Base-by-base conservation (phyloP, 352 stramenopile species). In the Pythium apleroticum region DNA sequence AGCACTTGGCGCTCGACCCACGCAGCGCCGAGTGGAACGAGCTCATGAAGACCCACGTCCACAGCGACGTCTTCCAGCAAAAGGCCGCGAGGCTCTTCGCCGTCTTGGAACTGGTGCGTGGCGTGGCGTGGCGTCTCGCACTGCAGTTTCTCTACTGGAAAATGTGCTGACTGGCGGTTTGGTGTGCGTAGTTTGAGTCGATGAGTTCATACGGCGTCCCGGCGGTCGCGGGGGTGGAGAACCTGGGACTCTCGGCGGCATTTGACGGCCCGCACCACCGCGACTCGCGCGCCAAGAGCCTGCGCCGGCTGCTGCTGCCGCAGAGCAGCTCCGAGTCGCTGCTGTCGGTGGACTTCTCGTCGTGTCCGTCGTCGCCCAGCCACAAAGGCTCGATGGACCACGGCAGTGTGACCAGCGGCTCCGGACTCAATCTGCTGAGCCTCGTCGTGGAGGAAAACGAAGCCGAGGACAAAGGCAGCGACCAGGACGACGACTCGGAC, bases 161-260 rank as follows among this genome's bases (percentile, higher is more conserved):
- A n/a, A n/a, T n/a, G n/a, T n/a, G n/a, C n/a, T n/a, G n/a, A n/a
- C n/a, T n/a, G n/a, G n/a, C n/a, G n/a, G n/a, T n/a, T n/a, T n/a
- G n/a, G n/a, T n/a, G n/a, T n/a, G n/a, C n/a, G 20, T 50, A 91
- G 83, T 92, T 90, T 57, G 76, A 89, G 17, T 77, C 77, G 19
- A 90, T 92, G 66, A 78, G 58, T 8, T 77, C 68, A 17, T 87
- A 90, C 45, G 83, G 81, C 11, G 71, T 92, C 8, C 80, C 81
- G 27, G 73, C 81, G 9, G 69, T 92, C 27, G 80, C 78, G 0
- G 78, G 81, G 2, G 35, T 90, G 3, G 73, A 77, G 33, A 92
- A 92, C 58, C 59, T 92, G 22, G 63, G 76, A 0, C 41, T 88
- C 2, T 88, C 89, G 28, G 54, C 75, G 22, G 68, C 72, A 10